Percentiles rank a stretch among this genome's conserved stretches.
These are phyloP conservation scores for Brassica nigra DNA, from an alignment of 345 rosid genomes.

Conservation along the genomic window DNA sequence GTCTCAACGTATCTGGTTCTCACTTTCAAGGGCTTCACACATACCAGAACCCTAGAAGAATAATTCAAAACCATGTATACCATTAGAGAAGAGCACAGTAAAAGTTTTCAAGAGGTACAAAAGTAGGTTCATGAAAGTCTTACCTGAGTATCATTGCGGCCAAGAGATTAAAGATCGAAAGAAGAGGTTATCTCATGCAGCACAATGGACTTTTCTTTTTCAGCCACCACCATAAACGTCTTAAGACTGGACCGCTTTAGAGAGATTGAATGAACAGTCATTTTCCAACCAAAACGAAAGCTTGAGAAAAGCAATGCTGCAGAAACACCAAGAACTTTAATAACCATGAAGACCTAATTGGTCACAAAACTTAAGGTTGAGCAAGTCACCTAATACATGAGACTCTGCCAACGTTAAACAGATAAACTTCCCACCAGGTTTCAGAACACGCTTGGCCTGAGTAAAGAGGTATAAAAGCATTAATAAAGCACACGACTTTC, in stretches of 20 bases:
- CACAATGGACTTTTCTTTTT: constrained; percentile 54
- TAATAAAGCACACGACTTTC: constrained; percentile 3
- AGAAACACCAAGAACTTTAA: constrained; percentile 24
- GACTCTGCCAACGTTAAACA: constrained; percentile 89
- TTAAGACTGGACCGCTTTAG: constrained; percentile 55
- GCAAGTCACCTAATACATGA: constrained; percentile 74
- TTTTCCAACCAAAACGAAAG: constrained; percentile 89
- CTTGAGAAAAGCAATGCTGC: constrained; percentile 81
- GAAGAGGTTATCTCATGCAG: constrained; percentile 56
- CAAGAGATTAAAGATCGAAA: constrained; percentile 49
- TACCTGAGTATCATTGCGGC: constrained; percentile 62
- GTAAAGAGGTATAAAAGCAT: background rate
- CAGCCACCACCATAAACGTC: constrained; percentile 80
- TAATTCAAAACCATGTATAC: background rate
- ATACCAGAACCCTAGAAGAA: constrained; percentile 67
- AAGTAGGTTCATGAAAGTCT: background rate
- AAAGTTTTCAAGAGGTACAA: too few relatives aligned
- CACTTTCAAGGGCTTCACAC: constrained; percentile 69
- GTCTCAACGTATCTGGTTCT: constrained; percentile 68
- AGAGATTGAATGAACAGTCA: constrained; percentile 59
- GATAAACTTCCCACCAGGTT: constrained; percentile 70
- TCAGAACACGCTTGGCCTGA: constrained; percentile 82
- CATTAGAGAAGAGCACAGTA: too few relatives aligned
- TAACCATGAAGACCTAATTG: background rate
- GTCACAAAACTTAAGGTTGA: background rate